These are phyloP conservation scores for Meyerozyma carpophila DNA, from an alignment of 1,139 yeast genomes.

Conservation along the genomic window DNA sequence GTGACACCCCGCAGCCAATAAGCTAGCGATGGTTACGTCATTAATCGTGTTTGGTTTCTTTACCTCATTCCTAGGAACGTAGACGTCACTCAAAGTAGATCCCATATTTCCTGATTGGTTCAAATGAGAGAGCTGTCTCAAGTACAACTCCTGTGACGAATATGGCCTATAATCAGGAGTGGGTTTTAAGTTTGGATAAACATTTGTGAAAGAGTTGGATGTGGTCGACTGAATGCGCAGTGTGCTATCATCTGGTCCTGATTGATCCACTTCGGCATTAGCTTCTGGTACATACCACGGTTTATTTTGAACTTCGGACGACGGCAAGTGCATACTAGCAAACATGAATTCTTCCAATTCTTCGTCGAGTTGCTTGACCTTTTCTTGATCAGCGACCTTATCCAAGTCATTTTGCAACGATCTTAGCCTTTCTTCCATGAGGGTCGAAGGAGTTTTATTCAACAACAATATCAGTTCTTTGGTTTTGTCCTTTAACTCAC, in stretches of 20 bases:
- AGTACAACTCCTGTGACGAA: conserved; percentile 67
- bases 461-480: conserved; percentile 25
- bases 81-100: conserved; percentile 56
- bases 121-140: conserved; percentile 59
- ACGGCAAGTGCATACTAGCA: conserved; percentile 31
- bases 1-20: conserved; percentile 92
- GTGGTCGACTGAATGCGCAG: conserved; percentile 25
- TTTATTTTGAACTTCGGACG: conserved; percentile 22
- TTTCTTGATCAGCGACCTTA: conserved; percentile 21
- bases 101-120: conserved; percentile 54
- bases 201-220: conserved; percentile 23
- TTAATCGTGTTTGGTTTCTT: conserved; percentile 51
- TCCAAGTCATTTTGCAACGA: conserved; percentile 28
- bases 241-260: conserved; percentile 8
- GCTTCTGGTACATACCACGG: conserved; percentile 27
- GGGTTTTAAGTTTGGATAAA: conserved; percentile 38
- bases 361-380: conserved; percentile 38
- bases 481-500: conserved; percentile 30
- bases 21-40: conserved; percentile 58
- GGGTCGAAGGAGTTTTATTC: conserved; percentile 30
- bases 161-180: conserved; percentile 47
- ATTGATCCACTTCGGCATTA: background rate
- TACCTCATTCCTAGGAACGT: conserved; percentile 65
- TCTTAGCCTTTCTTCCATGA: conserved; percentile 25
- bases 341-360: conserved; percentile 38